Conservation (phyloP, 2,329 filamentous ascomycete species). For the Monilinia polystroma region DNA sequence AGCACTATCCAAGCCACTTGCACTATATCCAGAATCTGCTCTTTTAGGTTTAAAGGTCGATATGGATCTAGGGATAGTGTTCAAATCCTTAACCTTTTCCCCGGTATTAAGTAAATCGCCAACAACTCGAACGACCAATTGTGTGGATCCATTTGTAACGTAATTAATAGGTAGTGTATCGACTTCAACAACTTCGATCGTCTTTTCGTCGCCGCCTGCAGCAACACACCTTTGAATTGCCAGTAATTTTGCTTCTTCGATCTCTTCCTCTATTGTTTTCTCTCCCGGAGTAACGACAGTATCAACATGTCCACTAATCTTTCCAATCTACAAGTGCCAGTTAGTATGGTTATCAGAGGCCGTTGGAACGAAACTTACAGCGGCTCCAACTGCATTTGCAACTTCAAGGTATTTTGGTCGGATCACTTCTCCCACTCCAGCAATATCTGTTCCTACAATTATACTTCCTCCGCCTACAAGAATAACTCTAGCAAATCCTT, state of each 20-base stretch:
- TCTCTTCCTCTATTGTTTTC: constrained; percentile 32
- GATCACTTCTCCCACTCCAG: constrained; percentile 51
- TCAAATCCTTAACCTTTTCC: constrained; percentile 26
- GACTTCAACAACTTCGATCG: constrained; percentile 37
- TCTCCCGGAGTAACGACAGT: constrained; percentile 34
- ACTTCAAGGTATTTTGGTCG: constrained; percentile 53
- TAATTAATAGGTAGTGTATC: constrained; percentile 38
- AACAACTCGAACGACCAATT: constrained; percentile 37
- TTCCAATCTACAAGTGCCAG: constrained; percentile 34
- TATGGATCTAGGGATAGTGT: neutral
- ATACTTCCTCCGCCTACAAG: constrained; percentile 59
- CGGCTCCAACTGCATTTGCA: constrained; percentile 61
- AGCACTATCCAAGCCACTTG: constrained; percentile 12
- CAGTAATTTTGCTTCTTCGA: constrained; percentile 32
- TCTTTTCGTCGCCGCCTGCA: constrained; percentile 35
- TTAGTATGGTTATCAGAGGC: neutral
- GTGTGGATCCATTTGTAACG: constrained; percentile 36
- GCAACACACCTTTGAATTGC: constrained; percentile 35
- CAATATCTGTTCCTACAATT: constrained; percentile 47
- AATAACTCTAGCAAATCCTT: constrained; percentile 51
- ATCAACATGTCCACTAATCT: constrained; percentile 37
- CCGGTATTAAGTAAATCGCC: constrained; percentile 33
- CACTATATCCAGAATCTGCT: constrained; percentile 14
- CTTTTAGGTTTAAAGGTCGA: constrained; percentile 11
- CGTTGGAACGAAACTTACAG: constrained; percentile 44